Evolutionary conservation across 805 yeast genomes (phyloP).

Genomic region (Candida schatavii): DNA sequence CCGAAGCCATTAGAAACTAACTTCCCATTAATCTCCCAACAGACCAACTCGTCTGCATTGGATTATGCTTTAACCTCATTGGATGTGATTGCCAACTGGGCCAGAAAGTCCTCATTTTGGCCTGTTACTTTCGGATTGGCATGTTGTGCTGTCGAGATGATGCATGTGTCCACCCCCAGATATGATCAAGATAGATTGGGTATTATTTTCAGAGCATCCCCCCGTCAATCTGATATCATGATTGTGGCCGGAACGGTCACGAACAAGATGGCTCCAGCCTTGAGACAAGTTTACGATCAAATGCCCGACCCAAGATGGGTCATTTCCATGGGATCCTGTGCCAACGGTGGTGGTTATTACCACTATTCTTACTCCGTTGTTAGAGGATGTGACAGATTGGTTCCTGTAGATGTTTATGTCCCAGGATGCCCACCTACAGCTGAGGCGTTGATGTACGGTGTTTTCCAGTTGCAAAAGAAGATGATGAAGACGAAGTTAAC

Average conservation of each 20-base stretch:
- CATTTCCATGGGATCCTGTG: slow-evolving; percentile 91
- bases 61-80: slow-evolving; percentile 82
- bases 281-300: slow-evolving; percentile 90
- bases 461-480: slow-evolving; percentile 85
- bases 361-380: slow-evolving; percentile 88
- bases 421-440: slow-evolving; percentile 94
- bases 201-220: slow-evolving; percentile 89
- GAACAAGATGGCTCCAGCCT: slow-evolving; percentile 90
- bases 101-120: slow-evolving; percentile 89
- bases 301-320: slow-evolving; percentile 97
- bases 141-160: slow-evolving; percentile 94
- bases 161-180: slow-evolving; percentile 89
- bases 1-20: slow-evolving; percentile 60
- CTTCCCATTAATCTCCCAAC: slow-evolving; percentile 67
- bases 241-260: slow-evolving; percentile 91
- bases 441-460: slow-evolving; percentile 89
- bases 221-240: slow-evolving; percentile 89
- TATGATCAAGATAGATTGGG: slow-evolving; percentile 92
- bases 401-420: slow-evolving; percentile 86
- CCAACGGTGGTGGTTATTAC: slow-evolving; percentile 91
- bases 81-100: slow-evolving; percentile 86
- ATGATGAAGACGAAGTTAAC: slow-evolving; percentile 80
- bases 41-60: slow-evolving; percentile 50
- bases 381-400: slow-evolving; percentile 84
- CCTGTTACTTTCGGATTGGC: slow-evolving; percentile 91